Percentiles rank a stretch among this genome's conserved stretches.
phyloP scores from a whole-genome alignment of 306 rosid species.

The Casuarina equisetifolia region DNA sequence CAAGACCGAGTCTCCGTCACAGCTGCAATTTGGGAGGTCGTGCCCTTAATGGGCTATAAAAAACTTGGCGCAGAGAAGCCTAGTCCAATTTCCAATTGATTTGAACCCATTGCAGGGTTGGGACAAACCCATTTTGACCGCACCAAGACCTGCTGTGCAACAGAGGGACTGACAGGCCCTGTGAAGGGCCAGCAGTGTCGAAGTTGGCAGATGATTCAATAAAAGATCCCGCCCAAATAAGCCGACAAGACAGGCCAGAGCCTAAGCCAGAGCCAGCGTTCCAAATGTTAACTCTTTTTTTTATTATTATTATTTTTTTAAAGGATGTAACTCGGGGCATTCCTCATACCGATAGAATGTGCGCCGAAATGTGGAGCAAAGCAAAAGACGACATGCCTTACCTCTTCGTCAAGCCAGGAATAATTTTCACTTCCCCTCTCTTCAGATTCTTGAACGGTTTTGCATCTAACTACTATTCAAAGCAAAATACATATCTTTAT shows the following conservation, averaged over 20 bases:
- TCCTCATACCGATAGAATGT: background rate
- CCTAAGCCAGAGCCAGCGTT: background rate
- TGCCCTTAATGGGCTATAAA: background rate
- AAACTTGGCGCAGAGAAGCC: background rate
- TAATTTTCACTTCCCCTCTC: background rate
- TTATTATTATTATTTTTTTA: too few species aligned
- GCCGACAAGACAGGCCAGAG: background rate
- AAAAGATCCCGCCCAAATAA: background rate
- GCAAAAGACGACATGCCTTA: background rate
- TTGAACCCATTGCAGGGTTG: too few species aligned
- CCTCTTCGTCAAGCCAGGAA: conserved; percentile 13
- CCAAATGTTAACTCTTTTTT: background rate
- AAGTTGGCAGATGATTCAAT: background rate
- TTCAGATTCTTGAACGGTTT: background rate
- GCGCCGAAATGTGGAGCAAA: background rate
- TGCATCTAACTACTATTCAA: too few species aligned
- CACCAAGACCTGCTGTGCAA: too few species aligned
- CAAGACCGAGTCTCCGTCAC: too few species aligned
- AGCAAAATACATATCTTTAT: too few species aligned
- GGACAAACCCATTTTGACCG: too few species aligned
- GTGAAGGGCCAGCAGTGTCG: background rate
- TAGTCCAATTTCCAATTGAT: too few species aligned
- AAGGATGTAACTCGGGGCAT: background rate
- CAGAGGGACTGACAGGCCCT: too few species aligned
- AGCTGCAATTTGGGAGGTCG: background rate